Evolutionary conservation across 2,329 filamentous ascomycete species (phyloP).

Genomic region (Zalaria sp.): DNA sequence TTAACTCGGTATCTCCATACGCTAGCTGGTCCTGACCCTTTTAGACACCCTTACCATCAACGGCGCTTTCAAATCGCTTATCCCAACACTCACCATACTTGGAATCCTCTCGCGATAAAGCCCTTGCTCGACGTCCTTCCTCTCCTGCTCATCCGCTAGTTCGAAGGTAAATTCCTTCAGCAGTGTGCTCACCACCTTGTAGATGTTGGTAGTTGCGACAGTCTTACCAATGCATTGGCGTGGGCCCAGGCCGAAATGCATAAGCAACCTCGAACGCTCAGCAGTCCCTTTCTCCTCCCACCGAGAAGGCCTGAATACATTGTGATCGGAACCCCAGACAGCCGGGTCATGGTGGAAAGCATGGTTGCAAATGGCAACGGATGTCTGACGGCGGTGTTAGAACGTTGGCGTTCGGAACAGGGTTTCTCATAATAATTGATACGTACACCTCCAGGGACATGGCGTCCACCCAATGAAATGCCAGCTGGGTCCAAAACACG

Average conservation of each 20-base stretch:
- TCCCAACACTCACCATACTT: not conserved
- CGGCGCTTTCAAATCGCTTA: not conserved
- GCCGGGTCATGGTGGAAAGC: not conserved
- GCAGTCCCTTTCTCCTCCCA: constrained; percentile 46
- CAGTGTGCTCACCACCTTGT: constrained; percentile 40
- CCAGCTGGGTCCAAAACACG: not conserved
- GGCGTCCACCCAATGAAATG: not conserved
- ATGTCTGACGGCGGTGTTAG: not conserved
- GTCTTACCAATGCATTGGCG: constrained; percentile 52
- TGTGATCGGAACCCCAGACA: constrained; percentile 56
- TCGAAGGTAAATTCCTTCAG: constrained; percentile 48
- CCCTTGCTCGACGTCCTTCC: constrained; percentile 17
- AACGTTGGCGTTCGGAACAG: not conserved
- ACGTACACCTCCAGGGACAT: not conserved
- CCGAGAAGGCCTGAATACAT: constrained; percentile 53
- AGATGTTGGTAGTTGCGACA: constrained; percentile 34
- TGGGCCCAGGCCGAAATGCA: constrained; percentile 59
- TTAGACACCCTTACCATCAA: not conserved
- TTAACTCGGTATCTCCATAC: no score
- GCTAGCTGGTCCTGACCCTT: no score
- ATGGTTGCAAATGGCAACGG: not conserved
- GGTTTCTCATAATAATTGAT: not conserved
- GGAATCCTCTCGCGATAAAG: not conserved
- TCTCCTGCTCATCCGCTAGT: constrained; percentile 27
- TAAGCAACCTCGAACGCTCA: constrained; percentile 29